Evolutionary conservation across 2,329 filamentous ascomycete genomes (phyloP), one percentile per base, ranked within the genome.

Genomic region (Penicillium sp.): DNA sequence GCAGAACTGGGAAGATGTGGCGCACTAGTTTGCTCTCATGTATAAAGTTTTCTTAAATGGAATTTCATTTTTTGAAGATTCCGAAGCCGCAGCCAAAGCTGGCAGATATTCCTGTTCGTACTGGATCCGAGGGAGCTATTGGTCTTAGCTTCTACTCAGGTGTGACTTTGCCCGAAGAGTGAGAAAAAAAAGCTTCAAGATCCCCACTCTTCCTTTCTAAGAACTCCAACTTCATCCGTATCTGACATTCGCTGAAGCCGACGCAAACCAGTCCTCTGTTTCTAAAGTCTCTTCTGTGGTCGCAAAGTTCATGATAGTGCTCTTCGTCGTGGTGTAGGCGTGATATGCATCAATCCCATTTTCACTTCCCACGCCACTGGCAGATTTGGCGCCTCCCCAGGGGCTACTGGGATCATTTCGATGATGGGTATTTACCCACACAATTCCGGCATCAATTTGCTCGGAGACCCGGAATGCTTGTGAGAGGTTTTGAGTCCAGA

Each of bases 321-420:
- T 71, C 44, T 69, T 71, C 2, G 64, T 61, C 42, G 62, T 80
- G 0, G 82, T 83, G 58, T 84, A 85, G 0, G 78, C 77, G 44
- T 70, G 74, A 60, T 81, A 85, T 0, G 84, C 82, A 62, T 87
- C 86, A 0, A 84, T 60, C 0, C 87, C 87, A 62, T 90, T 89
- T 74, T 90, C 87, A 54, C 85, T 89, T 1, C 86, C 87, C 0
- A 89, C 79, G 1, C 87, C 87, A 57, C 82, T 85, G 1, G 60
- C 56, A 28, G 45, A 80, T 77, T 59, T 84, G 83, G 27, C 81
- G 74, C 1, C 86, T 84, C 24, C 86, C 87, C 86, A 86, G 87
- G 0, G 87, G 84, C 52, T 84, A 85, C 58, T 84, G 85, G 86
- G 86, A 58, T 89, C 86, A 59, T 89, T 89, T 30, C 86, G 78